Conservation (phyloP, 2,329 filamentous ascomycete species). For the Alternaria solani region DNA sequence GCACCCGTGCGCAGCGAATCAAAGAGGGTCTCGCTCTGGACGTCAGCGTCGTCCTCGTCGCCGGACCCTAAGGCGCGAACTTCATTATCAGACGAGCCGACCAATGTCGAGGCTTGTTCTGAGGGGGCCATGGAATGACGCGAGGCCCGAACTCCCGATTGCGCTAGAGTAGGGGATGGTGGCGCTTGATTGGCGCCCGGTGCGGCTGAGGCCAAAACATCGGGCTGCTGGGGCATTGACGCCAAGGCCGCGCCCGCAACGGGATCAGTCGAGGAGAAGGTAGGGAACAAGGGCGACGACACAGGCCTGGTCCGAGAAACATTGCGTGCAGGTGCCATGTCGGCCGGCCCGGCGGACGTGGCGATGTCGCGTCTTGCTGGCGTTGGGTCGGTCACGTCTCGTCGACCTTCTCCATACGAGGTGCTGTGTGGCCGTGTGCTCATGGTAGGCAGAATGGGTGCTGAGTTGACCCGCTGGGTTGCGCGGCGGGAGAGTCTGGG, state of each 20-base stretch:
- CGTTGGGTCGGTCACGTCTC: slow-evolving; percentile 46
- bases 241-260: slow-evolving; percentile 35
- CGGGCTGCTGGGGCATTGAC: slow-evolving; percentile 45
- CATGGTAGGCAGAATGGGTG: slow-evolving; percentile 49
- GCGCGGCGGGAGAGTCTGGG: slow-evolving; percentile 38
- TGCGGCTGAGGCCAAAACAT: slow-evolving; percentile 40
- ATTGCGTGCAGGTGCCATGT: slow-evolving; percentile 20
- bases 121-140: slow-evolving; percentile 65
- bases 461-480: slow-evolving; percentile 46
- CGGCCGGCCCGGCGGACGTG: slow-evolving; percentile 35
- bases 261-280: slow-evolving; percentile 24
- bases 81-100: slow-evolving; percentile 73
- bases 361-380: slow-evolving; percentile 42
- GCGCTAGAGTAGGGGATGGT: slow-evolving; percentile 46
- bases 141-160: slow-evolving; percentile 54
- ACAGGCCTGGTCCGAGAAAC: slow-evolving; percentile 17
- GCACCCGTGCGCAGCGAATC: slow-evolving; percentile 78
- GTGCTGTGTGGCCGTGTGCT: slow-evolving; percentile 48
- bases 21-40: slow-evolving; percentile 78
- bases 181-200: slow-evolving; percentile 44
- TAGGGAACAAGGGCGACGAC: slow-evolving; percentile 36
- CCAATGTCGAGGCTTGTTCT: slow-evolving; percentile 70
- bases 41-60: slow-evolving; percentile 80
- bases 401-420: slow-evolving; percentile 49
- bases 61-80: slow-evolving; percentile 69